Evolutionary conservation across 768 basidiomycete genomes (phyloP), one percentile per base, ranked within the genome.

Genomic region (Tephrocybe sp.): DNA sequence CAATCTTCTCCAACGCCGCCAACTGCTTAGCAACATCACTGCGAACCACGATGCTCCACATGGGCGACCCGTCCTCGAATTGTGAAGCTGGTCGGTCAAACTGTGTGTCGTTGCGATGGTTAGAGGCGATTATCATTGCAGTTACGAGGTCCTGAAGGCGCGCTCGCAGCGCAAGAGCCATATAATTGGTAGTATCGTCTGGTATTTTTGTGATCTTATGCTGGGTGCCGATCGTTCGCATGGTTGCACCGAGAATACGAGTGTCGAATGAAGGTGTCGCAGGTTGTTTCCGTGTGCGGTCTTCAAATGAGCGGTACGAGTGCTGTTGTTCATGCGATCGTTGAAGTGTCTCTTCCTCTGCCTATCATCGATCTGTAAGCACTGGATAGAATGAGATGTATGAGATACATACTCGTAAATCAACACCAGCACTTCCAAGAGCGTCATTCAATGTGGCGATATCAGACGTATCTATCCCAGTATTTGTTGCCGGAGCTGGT

Each of bases 341-440:
- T 56, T 91, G 88, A 5, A 92, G 69, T 3, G 80, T 76, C 64
- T 92, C 92, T 70, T 93, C 91, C 65, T 93, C 92, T 0, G 92
- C 92, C 89, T 93, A 59, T 2, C 31, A 28, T 35, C 25, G 31
- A 41, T 31, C 56, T n/a, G 45, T 19, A 45, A 44, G 15, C 16
- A 45, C 13, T 11, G 6, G 39, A 38, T 24, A 18, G 5, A 8
- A 21, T 12, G 28, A 6, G 16, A 30, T 19, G 24, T 12, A 26
- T n/a, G 30, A 34, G 11, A 32, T 37, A 31, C 76, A 53, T 55
- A 88, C 89, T 63, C 87, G 70, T n/a, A 93, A 69, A 69, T 93
- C 91, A 6, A 93, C 89, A 9, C 91, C 90, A 6, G 89, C 90
- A 60, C 89, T 90, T 4, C 89, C 91, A 1, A 93, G 69, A 4